Conservation (phyloP, 2,329 filamentous ascomycete species). For the Cryphonectria nitschkei region DNA sequence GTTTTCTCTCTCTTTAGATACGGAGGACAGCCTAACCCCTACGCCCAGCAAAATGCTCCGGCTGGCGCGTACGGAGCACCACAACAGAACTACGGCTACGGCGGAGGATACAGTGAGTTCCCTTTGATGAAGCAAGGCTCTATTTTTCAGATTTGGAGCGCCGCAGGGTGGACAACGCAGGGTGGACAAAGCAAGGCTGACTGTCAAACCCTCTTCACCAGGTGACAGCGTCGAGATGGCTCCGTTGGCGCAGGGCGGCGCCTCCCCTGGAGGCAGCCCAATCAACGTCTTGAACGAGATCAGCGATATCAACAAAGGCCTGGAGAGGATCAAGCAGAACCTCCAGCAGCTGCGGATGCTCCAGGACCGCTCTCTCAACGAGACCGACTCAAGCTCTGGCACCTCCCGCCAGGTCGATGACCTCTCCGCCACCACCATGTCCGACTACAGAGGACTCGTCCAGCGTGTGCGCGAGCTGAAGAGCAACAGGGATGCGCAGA, state of each 20-base stretch:
- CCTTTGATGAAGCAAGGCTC: constrained; percentile 25
- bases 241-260: constrained; percentile 57
- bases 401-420: constrained; percentile 72
- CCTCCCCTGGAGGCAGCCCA: constrained; percentile 59
- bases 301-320: constrained; percentile 75
- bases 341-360: constrained; percentile 72
- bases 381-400: constrained; percentile 72
- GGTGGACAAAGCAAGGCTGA: constrained; percentile 3
- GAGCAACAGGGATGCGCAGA: constrained; percentile 74
- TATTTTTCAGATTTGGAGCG: too few species aligned
- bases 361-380: constrained; percentile 73
- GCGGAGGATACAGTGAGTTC: constrained; percentile 19
- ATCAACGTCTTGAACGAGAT: constrained; percentile 86
- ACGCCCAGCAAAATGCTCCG: constrained; percentile 53
- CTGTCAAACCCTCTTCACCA: constrained; percentile 2
- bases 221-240: constrained; percentile 70
- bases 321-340: constrained; percentile 74
- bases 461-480: constrained; percentile 83
- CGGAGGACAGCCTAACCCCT: constrained; percentile 59
- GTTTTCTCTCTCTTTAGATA: constrained; percentile 48
- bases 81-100: constrained; percentile 18
- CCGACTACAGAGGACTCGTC: constrained; percentile 77
- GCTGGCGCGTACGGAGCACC: constrained; percentile 40
- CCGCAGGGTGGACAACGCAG: background rate
- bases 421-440: constrained; percentile 80